Evolutionary conservation across 768 basidiomycete genomes (phyloP).

Genomic region (Cantharellus cinnabarinus): DNA sequence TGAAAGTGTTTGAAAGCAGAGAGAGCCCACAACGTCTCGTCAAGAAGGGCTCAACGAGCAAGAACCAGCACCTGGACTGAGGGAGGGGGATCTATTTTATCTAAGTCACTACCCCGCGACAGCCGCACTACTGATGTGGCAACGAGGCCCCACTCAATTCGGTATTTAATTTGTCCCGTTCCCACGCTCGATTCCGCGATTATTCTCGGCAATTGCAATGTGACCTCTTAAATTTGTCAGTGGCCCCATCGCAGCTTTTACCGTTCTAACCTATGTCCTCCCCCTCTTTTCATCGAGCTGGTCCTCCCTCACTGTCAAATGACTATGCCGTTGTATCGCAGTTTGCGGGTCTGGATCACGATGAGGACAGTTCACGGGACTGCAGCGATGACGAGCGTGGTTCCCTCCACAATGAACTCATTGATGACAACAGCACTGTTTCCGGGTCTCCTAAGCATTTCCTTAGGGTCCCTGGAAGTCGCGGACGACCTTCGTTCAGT

Average conservation of each 20-base stretch:
- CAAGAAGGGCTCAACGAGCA: no score
- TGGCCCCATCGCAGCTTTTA: neutral
- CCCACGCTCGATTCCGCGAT: neutral
- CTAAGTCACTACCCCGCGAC: no score
- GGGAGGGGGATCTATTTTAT: no score
- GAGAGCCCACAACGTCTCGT: no score
- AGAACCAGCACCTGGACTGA: no score
- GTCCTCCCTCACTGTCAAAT: neutral
- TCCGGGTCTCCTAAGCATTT: neutral
- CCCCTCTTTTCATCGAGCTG: neutral
- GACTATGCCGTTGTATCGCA: conserved; percentile 1
- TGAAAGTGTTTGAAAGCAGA: no score
- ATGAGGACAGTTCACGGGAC: neutral
- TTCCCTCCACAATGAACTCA: neutral
- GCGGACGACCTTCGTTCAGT: neutral
- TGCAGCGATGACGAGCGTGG: neutral
- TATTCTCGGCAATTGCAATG: neutral
- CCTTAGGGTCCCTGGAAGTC: neutral
- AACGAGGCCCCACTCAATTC: no score
- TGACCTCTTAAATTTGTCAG: neutral
- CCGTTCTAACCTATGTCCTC: neutral
- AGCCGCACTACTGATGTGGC: no score
- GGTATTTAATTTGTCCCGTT: neutral
- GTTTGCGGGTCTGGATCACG: neutral
- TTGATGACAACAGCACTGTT: no score